These are phyloP conservation scores for Kwoniella shivajii DNA, from an alignment of 1,284 basidiomycete species.

Conservation along the genomic window DNA sequence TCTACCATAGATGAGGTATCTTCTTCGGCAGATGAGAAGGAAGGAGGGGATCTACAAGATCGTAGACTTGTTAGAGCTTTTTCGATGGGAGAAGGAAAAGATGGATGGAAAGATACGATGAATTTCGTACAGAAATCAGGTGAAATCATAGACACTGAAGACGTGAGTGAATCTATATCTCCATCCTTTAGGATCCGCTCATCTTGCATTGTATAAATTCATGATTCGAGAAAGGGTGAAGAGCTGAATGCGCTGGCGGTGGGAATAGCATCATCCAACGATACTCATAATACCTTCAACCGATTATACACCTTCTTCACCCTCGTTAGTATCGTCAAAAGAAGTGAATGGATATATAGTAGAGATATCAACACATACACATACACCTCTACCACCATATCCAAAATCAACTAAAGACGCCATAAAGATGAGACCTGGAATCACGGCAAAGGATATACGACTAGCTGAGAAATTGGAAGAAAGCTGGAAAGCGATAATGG, in stretches of 20 bases:
- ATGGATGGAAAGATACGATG: slow-evolving; percentile 35
- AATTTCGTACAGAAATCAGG: slow-evolving; percentile 17
- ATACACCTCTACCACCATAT: slow-evolving; percentile 44
- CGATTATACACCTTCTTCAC: slow-evolving; percentile 22
- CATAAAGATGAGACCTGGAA: slow-evolving; percentile 37
- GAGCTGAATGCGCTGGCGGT: background rate
- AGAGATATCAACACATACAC: slow-evolving; percentile 43
- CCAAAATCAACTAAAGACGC: slow-evolving; percentile 8
- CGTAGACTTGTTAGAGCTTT: slow-evolving; percentile 33
- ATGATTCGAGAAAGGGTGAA: no score
- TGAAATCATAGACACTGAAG: slow-evolving; percentile 28
- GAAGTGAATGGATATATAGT: slow-evolving; percentile 30
- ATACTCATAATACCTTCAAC: slow-evolving; percentile 31
- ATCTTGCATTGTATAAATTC: no score
- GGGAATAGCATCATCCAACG: slow-evolving; percentile 43
- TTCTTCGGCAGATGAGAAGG: background rate
- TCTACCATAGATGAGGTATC: background rate
- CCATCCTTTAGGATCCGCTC: no score
- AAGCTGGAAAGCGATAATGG: slow-evolving; percentile 15
- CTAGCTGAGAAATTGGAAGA: slow-evolving; percentile 41
- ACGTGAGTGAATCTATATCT: slow-evolving; percentile 31
- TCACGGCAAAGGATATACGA: slow-evolving; percentile 44
- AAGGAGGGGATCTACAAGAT: slow-evolving; percentile 35
- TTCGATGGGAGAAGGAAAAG: slow-evolving; percentile 29
- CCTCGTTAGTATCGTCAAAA: slow-evolving; percentile 1